These are phyloP conservation scores for Phaeomoniella chlamydospora DNA, from an alignment of 2,329 filamentous ascomycete genomes.

Conservation along the genomic window DNA sequence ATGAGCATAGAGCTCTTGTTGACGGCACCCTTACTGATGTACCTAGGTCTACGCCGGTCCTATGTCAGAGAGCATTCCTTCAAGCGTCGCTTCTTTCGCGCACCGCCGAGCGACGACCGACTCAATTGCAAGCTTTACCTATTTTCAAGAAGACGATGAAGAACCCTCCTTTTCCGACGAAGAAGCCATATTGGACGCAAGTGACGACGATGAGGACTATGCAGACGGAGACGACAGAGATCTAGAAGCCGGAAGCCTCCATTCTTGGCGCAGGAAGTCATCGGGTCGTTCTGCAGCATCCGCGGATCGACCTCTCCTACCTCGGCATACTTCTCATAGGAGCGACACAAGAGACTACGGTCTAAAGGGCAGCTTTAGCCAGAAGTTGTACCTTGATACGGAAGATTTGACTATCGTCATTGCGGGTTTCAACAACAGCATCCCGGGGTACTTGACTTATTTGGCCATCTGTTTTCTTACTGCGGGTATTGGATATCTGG, in stretches of 20 bases:
- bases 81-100: constrained; percentile 79
- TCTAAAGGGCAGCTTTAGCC: constrained; percentile 52
- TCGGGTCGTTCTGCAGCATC: constrained; percentile 27
- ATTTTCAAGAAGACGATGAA: constrained; percentile 62
- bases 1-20: constrained; percentile 9
- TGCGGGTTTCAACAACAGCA: constrained; percentile 74
- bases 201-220: constrained; percentile 27
- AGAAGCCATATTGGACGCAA: constrained; percentile 29
- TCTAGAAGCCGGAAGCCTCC: constrained; percentile 18
- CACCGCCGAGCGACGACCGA: constrained; percentile 56
- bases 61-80: constrained; percentile 89
- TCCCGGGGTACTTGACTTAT: constrained; percentile 55
- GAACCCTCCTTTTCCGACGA: constrained; percentile 34
- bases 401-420: constrained; percentile 92
- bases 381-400: constrained; percentile 85
- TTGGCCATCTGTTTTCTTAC: constrained; percentile 55
- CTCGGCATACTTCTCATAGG: constrained; percentile 54
- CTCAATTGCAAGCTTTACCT: constrained; percentile 79
- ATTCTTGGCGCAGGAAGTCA: constrained; percentile 18
- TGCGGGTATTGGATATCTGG: constrained; percentile 63
- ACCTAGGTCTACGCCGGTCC: constrained; percentile 69
- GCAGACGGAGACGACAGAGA: constrained; percentile 25
- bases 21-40: constrained; percentile 2
- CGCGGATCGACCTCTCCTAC: constrained; percentile 46
- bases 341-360: constrained; percentile 52